Base-by-base conservation (phyloP, 441 rosid species). In the Gossypium davidsonii region DNA sequence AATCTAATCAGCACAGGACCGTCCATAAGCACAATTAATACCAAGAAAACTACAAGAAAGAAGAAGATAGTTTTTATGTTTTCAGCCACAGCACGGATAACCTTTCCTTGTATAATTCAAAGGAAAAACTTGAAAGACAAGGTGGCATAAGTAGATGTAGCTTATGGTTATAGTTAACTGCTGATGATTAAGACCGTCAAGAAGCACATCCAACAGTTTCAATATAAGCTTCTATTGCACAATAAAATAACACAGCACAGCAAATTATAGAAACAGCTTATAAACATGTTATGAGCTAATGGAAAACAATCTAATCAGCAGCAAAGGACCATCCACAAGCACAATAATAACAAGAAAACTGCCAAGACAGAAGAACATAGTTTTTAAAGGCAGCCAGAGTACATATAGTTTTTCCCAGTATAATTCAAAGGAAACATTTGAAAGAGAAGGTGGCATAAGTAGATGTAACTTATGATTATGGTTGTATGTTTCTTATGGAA, bases 91-190 rank as follows among this genome's bases (percentile, higher is more conserved):
- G 25, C 31, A 17, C 59, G 44, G 79, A 83, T 67, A 79, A 80
- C 61, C 77, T 55, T 49, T 83, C 84, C 73, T 37, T 14, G 44
- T 23, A 14, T 8, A 56, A 18, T 4, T 3, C 31, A 1, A 31
- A 56, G 78, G 79, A 25, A 75, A 53, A 80, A 76, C 76, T 79
- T 67, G 79, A 76, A 80, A 85, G 63, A 80, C 83, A 72, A 52
- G 60, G 60, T 66, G 77, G 72, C 66, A 21, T 4, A 0, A 3
- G 0, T 64, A n/a, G 21, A 51, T 77, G 48, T 68, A 67, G 79
- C 78, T 73, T 74, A 74, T 78, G 79, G 14, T 60, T 68, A 55
- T 76, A 15, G 72, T 74, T 61, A 61, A 61, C 73, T 64, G 74
- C 80, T 48, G 15, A 72, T 10, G 63, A 60, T 18, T 65, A 75